These are phyloP conservation scores for Aureobasidium sp. DNA, from an alignment of 2,329 filamentous ascomycete genomes.

Conservation along the genomic window DNA sequence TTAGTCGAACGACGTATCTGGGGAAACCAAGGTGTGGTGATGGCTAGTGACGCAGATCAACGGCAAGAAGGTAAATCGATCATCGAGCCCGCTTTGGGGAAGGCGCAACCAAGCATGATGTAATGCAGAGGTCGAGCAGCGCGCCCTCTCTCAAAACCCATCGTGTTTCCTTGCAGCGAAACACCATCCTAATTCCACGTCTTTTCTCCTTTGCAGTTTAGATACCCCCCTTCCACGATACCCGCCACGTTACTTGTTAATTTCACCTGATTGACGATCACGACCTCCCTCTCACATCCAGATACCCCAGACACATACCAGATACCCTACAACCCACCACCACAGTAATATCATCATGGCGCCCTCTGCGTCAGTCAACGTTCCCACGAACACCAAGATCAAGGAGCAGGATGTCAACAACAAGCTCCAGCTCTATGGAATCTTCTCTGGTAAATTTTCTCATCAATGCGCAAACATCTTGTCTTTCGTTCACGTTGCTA, in stretches of 20 bases:
- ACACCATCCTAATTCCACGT: constrained; percentile 14
- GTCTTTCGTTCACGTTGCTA: background rate
- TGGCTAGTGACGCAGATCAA: constrained; percentile 1
- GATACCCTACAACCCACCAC: background rate
- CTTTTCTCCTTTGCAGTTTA: constrained; percentile 15
- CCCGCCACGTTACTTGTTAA: constrained; percentile 14
- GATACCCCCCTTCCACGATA: constrained; percentile 15
- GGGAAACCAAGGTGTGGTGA: constrained; percentile 6
- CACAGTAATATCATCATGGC: constrained; percentile 9
- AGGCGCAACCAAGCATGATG: background rate
- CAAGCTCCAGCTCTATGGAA: constrained; percentile 93
- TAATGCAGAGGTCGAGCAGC: background rate
- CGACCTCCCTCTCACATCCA: background rate
- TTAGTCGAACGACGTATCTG: background rate
- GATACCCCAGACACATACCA: constrained; percentile 1
- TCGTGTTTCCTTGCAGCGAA: constrained; percentile 1
- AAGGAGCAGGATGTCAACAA: constrained; percentile 83
- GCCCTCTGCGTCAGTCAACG: constrained; percentile 50
- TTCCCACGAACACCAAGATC: constrained; percentile 62
- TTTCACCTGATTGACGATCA: constrained; percentile 11
- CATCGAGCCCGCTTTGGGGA: constrained; percentile 4
- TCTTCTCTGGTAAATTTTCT: constrained; percentile 53
- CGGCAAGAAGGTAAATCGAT: constrained; percentile 13
- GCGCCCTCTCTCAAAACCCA: constrained; percentile 5
- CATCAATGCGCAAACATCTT: background rate